phyloP scores from a whole-genome alignment of 805 yeast species.

The Lipomyces mesembrius region DNA sequence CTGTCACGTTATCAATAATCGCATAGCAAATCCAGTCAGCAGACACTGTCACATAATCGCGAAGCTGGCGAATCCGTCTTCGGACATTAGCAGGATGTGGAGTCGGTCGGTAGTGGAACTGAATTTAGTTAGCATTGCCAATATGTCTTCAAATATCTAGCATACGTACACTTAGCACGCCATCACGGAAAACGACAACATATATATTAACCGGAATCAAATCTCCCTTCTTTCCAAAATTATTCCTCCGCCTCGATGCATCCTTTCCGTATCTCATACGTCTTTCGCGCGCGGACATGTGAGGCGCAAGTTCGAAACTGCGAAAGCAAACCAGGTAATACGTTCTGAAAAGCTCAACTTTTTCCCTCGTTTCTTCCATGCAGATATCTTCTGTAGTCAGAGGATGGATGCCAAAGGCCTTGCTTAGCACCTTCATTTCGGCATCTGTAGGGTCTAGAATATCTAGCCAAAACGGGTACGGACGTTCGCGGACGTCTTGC shows the following conservation, averaged over 20 bases:
- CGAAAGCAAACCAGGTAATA: slow-evolving; percentile 92
- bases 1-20: slow-evolving; percentile 93
- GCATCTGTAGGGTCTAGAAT: slow-evolving; percentile 92
- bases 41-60: slow-evolving; percentile 86
- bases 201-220: slow-evolving; percentile 89
- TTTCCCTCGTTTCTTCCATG: slow-evolving; percentile 91
- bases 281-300: slow-evolving; percentile 46
- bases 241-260: slow-evolving; percentile 16
- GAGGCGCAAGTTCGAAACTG: slow-evolving; percentile 67
- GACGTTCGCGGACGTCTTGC: slow-evolving; percentile 17
- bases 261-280: slow-evolving; percentile 43
- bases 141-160: background rate
- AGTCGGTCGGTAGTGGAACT: slow-evolving; percentile 88
- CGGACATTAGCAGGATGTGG: slow-evolving; percentile 97
- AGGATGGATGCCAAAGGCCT: slow-evolving; percentile 94
- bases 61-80: slow-evolving; percentile 82
- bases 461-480: slow-evolving; percentile 69
- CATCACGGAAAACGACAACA: slow-evolving; percentile 86
- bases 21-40: slow-evolving; percentile 99
- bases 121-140: background rate
- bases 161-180: slow-evolving; percentile 65
- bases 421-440: slow-evolving; percentile 89
- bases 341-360: slow-evolving; percentile 87
- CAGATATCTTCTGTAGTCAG: slow-evolving; percentile 94
- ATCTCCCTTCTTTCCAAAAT: slow-evolving; percentile 31